Base-by-base conservation (phyloP, 1,139 yeast genomes). In the Debaryomycetaceae sp. region DNA sequence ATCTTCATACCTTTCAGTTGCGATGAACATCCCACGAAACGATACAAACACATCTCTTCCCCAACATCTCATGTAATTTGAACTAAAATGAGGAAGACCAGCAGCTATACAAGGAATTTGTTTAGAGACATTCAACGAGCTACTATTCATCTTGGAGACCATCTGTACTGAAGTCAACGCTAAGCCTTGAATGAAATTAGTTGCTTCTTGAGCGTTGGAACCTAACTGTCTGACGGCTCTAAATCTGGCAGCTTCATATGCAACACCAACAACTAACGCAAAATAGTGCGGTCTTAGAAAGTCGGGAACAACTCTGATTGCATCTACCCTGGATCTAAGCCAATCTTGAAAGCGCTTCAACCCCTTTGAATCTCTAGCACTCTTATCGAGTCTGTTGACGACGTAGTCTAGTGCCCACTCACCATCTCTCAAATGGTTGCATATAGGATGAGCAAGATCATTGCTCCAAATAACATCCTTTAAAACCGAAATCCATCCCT, bases 41-140 rank as follows among this genome's bases (percentile, higher is more conserved):
- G 97, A 79, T 45, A 93, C 84, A 60, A 93, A 93, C 2, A 90
- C 96, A 66, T 93, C 99, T 60, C 99, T 78, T 29, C 99, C 99
- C 99, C 99, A 93, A 62, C 97, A 89, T 65, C 99, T 78, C 96
- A 91, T 90, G 63, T 87, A 90, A 54, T 85, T 89, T 47, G 78
- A 79, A 58, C 95, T 83, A 64, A 93, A 93, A 66, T 91, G 97
- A 3, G 99, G 99, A 48, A 93, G 75, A 0, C 98, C 99, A 1
- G 99, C 99, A 13, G 98, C 97, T 78, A 93, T 73, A 39, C 89
- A 80, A 2, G 96, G 87, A 11, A 82, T 78, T 49, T 74, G 69
- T 27, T 74, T 71, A 41, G 69, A 71, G 0, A 98, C 95, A 29
- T 74, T 69, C 45, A 93, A 72, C 0, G 97, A 87, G 0, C 97